A percentile compares a stretch with the other conserved stretches of the same genome.
phyloP scores from a whole-genome alignment of 768 basidiomycete genomes.

The Tephrocybe sp. region DNA sequence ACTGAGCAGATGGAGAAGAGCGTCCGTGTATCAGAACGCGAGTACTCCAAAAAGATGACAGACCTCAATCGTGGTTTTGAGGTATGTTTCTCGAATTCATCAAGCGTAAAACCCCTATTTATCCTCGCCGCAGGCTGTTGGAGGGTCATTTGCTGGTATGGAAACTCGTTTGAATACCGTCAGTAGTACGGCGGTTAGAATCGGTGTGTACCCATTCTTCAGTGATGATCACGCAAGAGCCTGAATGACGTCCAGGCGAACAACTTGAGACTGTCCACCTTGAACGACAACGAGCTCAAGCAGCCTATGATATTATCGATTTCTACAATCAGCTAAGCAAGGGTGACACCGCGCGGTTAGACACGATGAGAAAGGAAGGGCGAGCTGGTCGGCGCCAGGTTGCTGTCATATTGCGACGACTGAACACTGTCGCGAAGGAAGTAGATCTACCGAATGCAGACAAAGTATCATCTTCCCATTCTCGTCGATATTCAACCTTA shows the following conservation, averaged over 20 bases:
- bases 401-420: conserved; percentile 79
- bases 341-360: conserved; percentile 73
- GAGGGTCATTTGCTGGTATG: conserved; percentile 84
- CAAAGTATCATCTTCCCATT: conserved; percentile 43
- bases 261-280: conserved; percentile 94
- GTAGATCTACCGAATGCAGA: conserved; percentile 85
- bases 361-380: conserved; percentile 81
- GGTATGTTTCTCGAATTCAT: conserved; percentile 41
- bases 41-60: conserved; percentile 92
- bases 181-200: conserved; percentile 89
- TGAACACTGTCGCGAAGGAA: conserved; percentile 89
- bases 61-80: conserved; percentile 94
- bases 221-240: background rate
- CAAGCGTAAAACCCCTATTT: conserved; percentile 2
- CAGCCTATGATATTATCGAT: conserved; percentile 89
- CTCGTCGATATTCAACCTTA: background rate
- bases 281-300: conserved; percentile 88
- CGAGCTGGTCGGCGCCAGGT: conserved; percentile 85
- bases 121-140: conserved; percentile 63
- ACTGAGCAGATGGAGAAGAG: conserved; percentile 92
- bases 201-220: conserved; percentile 55
- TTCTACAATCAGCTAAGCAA: conserved; percentile 91
- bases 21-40: conserved; percentile 83
- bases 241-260: conserved; percentile 57
- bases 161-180: conserved; percentile 91